Evolutionary conservation across 73 alveolate genomes (phyloP).

Genomic region (Blepharisma japonicum): DNA sequence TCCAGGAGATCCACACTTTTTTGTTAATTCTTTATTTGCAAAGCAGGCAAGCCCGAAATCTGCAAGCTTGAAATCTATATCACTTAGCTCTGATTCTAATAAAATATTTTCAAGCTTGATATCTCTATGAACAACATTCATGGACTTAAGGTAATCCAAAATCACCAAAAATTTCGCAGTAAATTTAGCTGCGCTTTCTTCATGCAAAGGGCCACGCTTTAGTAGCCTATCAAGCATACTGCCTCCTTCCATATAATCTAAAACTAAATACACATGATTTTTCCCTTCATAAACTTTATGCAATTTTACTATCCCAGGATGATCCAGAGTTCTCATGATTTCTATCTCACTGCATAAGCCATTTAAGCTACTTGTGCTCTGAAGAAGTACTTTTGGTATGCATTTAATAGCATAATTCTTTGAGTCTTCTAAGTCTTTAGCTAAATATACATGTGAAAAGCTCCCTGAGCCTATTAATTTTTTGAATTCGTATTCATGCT

Average conservation of each 20-base stretch:
- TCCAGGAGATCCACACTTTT: constrained; percentile 49
- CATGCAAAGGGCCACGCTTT: not conserved
- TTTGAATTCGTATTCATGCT: too few relatives aligned
- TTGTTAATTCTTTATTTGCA: not conserved
- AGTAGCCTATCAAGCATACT: not conserved
- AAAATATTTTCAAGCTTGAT: constrained; percentile 61
- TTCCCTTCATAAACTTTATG: constrained; percentile 8
- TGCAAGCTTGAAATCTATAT: constrained; percentile 36
- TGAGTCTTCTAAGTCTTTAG: too few relatives aligned
- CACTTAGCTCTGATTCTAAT: constrained; percentile 31
- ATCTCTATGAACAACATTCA: constrained; percentile 64
- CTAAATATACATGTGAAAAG: too few relatives aligned
- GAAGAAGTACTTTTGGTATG: too few relatives aligned
- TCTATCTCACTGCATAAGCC: not conserved
- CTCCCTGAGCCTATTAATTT: too few relatives aligned
- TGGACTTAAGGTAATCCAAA: not conserved
- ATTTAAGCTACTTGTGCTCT: not conserved
- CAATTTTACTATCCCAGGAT: not conserved
- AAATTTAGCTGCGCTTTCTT: not conserved
- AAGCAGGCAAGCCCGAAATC: constrained; percentile 9
- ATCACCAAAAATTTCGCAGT: not conserved
- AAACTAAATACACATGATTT: not conserved
- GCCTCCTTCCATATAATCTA: constrained; percentile 10
- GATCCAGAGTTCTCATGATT: not conserved
- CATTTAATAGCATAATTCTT: too few relatives aligned